Evolutionary conservation across 208 protist genomes (phyloP), one percentile per base, ranked within the genome.

Genomic region (Leishmania gerbilli): DNA sequence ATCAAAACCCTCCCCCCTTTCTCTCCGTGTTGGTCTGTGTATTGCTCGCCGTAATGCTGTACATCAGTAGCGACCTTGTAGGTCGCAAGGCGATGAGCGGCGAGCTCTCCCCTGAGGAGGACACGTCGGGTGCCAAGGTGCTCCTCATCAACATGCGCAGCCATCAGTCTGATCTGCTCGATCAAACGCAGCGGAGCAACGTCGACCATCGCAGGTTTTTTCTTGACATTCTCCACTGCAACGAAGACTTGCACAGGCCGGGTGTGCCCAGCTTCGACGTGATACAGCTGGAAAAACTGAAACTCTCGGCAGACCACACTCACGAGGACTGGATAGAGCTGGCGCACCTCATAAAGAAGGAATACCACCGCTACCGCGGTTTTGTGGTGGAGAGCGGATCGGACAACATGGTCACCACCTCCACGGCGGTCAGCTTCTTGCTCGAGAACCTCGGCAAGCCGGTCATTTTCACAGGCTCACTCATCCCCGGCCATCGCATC

Each of bases 381-480:
- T 99, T 99, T 88, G 98, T 99, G 58, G 90, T 99, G 37, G 79
- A 99, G 51, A 98, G 98, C 69, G 98, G 99, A 24, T 99, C 96
- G 2, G 98, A 99, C 90, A 99, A 95, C 45, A 99, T 99, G 96
- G 89, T 97, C 24, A 94, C 96, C 79, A 99, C 98, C 34, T 94
- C 98, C 11, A 96, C 90, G 60, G 98, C 98, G 37, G 86, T 99
- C 37, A 98, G 96, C 76, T 99, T 99, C 85, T 95, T 99, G 81
- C 91, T 99, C 1, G 94, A 99, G 76, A 99, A 99, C 87, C 86
- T 99, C 2, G 93, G 90, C 51, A 99, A 99, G 88, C 90, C 98
- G 3, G 95, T 99, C 55, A 89, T 99, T 69, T 92, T 99, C 64
- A 99, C 99, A 37, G 99, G 99, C 37, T 97, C 96, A 15, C 89